phyloP scores from a whole-genome alignment of 208 protist species.

The Trypanosomatidae sp. region DNA sequence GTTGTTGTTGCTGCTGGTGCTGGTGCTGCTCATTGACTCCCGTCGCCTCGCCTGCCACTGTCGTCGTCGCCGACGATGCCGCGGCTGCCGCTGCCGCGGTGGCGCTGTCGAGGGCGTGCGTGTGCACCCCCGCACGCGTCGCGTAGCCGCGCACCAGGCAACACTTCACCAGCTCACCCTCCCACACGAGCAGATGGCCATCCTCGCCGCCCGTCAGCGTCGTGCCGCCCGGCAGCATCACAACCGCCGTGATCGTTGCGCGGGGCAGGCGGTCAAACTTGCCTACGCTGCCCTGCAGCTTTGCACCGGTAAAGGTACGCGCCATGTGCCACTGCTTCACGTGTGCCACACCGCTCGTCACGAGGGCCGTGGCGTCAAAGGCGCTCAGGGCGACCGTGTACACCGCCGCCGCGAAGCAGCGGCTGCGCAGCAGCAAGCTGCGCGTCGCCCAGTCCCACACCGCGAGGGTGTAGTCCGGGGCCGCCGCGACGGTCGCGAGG shows the following conservation, averaged over 20 bases:
- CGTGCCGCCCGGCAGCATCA: conserved; percentile 90
- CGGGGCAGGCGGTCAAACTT: conserved; percentile 98
- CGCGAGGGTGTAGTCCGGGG: conserved; percentile 93
- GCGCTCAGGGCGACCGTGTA: conserved; percentile 88
- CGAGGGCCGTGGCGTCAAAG: conserved; percentile 85
- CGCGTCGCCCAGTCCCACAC: conserved; percentile 93
- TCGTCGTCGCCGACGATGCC: no score
- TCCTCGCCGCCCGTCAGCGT: conserved; percentile 91
- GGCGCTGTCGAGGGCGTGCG: no score
- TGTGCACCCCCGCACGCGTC: conserved; percentile 10
- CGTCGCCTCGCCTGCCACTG: background rate
- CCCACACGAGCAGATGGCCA: conserved; percentile 95
- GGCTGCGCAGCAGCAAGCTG: conserved; percentile 87
- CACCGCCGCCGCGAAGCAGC: conserved; percentile 95
- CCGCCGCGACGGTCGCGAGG: conserved; percentile 91
- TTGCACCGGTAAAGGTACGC: conserved; percentile 96
- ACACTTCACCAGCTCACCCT: conserved; percentile 93
- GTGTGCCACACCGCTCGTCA: conserved; percentile 91
- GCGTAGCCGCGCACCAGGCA: conserved; percentile 80
- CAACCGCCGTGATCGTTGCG: conserved; percentile 90
- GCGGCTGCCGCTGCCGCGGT: no score
- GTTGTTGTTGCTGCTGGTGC: background rate
- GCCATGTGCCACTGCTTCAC: conserved; percentile 98
- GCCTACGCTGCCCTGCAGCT: conserved; percentile 93
- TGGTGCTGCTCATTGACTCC: background rate